Percentiles rank a stretch among this genome's conserved stretches.
phyloP scores from a whole-genome alignment of 805 yeast species.

The Wickerhamiella cacticola region DNA sequence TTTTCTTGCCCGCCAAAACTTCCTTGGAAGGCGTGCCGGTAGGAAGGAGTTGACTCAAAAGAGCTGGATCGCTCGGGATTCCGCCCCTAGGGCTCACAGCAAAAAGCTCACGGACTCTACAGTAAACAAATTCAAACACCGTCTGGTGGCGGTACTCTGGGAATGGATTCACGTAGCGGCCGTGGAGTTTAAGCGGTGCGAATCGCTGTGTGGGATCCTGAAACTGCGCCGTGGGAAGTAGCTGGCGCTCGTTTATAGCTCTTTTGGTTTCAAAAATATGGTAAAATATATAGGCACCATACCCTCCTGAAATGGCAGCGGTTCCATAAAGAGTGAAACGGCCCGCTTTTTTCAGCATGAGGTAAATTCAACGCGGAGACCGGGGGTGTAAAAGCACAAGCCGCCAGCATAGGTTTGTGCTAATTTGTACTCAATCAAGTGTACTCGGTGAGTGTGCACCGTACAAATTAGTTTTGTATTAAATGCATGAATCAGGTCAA shows the following conservation, averaged over 20 bases:
- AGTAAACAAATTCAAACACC: constrained; percentile 65
- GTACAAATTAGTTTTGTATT: too few species aligned
- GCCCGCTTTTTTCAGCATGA: background rate
- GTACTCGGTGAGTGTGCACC: too few species aligned
- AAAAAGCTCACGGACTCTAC: constrained; percentile 59
- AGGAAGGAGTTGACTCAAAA: constrained; percentile 48
- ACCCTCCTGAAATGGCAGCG: constrained; percentile 16
- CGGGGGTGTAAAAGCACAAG: background rate
- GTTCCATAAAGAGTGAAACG: background rate
- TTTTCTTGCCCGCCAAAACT: constrained; percentile 3
- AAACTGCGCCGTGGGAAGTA: constrained; percentile 12
- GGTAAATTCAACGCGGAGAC: background rate
- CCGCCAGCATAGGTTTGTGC: too few species aligned
- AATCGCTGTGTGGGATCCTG: constrained; percentile 16
- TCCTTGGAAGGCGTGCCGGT: constrained; percentile 45
- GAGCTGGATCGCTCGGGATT: constrained; percentile 37
- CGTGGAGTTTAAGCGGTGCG: constrained; percentile 30
- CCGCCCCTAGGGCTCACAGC: constrained; percentile 50
- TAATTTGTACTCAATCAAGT: too few species aligned
- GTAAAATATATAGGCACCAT: constrained; percentile 19
- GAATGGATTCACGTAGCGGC: constrained; percentile 84
- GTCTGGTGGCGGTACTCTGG: constrained; percentile 84
- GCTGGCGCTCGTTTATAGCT: constrained; percentile 17
- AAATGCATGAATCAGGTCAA: too few species aligned
- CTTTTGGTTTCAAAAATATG: constrained; percentile 16